Evolutionary conservation across 2,329 filamentous ascomycete genomes (phyloP).

Genomic region (Fusarium caatingaense): DNA sequence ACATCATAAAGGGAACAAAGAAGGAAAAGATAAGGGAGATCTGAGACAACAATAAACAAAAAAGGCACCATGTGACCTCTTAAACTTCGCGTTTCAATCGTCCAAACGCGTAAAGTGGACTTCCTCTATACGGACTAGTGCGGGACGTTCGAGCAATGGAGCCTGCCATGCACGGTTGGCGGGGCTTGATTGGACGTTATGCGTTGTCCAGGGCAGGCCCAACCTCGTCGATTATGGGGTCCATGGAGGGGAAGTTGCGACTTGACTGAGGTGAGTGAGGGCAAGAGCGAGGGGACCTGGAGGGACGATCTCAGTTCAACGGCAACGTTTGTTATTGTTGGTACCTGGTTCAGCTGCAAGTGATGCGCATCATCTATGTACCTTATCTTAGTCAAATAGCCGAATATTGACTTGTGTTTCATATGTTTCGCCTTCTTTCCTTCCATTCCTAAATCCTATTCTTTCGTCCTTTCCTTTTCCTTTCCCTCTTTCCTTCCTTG

Average conservation of each 20-base stretch:
- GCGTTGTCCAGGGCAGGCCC: conserved; percentile 31
- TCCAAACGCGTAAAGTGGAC: conserved; percentile 44
- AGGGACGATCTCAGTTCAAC: not conserved
- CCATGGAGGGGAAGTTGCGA: conserved; percentile 15
- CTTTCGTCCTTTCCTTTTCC: conserved; percentile 1
- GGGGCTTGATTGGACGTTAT: conserved; percentile 41
- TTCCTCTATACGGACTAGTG: conserved; percentile 28
- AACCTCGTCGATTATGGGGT: conserved; percentile 43
- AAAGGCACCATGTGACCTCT: conserved; percentile 38
- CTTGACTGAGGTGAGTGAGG: conserved; percentile 3
- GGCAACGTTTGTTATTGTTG: not conserved
- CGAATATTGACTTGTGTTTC: conserved; percentile 33
- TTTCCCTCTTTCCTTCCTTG: conserved; percentile 11
- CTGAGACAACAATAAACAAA: conserved; percentile 33
- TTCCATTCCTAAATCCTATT: conserved; percentile 12
- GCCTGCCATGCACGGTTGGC: conserved; percentile 36
- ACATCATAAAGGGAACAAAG: conserved; percentile 5
- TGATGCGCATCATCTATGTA: conserved; percentile 16
- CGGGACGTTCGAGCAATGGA: conserved; percentile 38
- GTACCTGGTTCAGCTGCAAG: conserved; percentile 4
- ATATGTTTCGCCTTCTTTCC: conserved; percentile 24
- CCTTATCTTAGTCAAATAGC: conserved; percentile 22
- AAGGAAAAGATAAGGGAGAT: not conserved
- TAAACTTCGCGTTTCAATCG: conserved; percentile 37
- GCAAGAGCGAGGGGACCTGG: not conserved